A percentile compares a stretch with the other conserved stretches of the same genome.
Evolutionary conservation across 495 filamentous ascomycete species (phyloP).

Genomic region (Neurospora terricola): DNA sequence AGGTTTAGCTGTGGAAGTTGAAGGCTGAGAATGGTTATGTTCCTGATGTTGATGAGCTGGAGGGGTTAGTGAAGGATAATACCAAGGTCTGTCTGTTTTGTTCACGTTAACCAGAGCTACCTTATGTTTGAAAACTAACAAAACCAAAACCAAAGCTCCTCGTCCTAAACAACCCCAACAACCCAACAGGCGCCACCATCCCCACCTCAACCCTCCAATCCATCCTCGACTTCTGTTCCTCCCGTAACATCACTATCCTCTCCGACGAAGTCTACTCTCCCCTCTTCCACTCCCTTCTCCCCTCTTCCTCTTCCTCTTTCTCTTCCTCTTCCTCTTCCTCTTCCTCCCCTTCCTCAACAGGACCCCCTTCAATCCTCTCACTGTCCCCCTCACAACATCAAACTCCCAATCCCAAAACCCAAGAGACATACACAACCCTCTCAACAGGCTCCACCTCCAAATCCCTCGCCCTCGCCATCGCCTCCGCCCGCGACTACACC

Average conservation of each 20-base stretch:
- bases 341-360: background rate
- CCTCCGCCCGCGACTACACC: constrained; percentile 67
- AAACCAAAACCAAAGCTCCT: constrained; percentile 16
- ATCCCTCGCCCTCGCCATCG: constrained; percentile 69
- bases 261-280: constrained; percentile 85
- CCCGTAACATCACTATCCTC: constrained; percentile 55
- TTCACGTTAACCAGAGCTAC: too few species aligned
- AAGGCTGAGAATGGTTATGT: constrained; percentile 55
- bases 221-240: constrained; percentile 54
- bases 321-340: too few species aligned
- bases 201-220: constrained; percentile 47
- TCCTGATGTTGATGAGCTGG: constrained; percentile 57
- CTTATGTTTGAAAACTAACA: too few species aligned
- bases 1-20: constrained; percentile 73
- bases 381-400: too few species aligned
- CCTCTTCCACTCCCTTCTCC: constrained; percentile 60
- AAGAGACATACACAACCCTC: constrained; percentile 33
- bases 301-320: too few species aligned
- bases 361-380: constrained; percentile 43
- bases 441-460: constrained; percentile 79
- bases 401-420: too few species aligned
- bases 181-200: constrained; percentile 71
- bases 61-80: constrained; percentile 56
- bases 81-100: constrained; percentile 47
- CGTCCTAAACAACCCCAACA: constrained; percentile 72